Evolutionary conservation across 2,329 filamentous ascomycete genomes (phyloP).

Genomic region (Stemphylium lycopersici): DNA sequence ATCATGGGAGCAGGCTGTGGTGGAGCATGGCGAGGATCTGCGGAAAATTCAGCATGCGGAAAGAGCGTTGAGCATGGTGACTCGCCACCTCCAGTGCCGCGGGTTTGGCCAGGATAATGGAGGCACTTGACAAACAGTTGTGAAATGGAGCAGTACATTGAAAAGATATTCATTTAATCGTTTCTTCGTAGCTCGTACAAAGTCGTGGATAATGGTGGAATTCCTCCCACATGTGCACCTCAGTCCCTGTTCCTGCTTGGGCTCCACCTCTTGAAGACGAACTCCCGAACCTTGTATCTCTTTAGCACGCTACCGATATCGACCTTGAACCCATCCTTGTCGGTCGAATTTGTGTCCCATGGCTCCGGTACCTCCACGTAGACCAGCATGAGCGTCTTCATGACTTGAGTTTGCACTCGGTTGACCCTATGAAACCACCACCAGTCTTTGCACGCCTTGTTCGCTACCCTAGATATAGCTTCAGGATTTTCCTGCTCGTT

Average conservation of each 20-base stretch:
- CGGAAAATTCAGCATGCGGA: too few relatives aligned
- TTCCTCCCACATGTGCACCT: background rate
- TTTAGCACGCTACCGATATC: conserved; percentile 69
- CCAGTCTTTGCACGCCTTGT: conserved; percentile 65
- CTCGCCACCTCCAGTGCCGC: too few relatives aligned
- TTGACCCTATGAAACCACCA: conserved; percentile 89
- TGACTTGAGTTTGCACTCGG: conserved; percentile 84
- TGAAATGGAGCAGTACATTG: too few relatives aligned
- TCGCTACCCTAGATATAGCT: conserved; percentile 28
- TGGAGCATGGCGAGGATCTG: too few relatives aligned
- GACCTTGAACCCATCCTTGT: conserved; percentile 42
- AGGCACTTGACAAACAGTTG: too few relatives aligned
- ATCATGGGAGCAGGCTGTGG: too few relatives aligned
- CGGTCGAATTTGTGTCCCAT: conserved; percentile 50
- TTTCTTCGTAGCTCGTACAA: background rate
- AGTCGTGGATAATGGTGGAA: background rate
- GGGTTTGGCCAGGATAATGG: too few relatives aligned
- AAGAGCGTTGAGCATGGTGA: too few relatives aligned
- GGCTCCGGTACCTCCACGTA: conserved; percentile 91
- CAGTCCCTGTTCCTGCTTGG: conserved; percentile 76
- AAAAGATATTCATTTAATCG: background rate
- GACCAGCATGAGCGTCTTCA: conserved; percentile 85
- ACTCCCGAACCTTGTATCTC: conserved; percentile 78
- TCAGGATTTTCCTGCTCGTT: conserved; percentile 54
- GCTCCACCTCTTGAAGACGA: conserved; percentile 82